phyloP scores from a whole-genome alignment of 208 protist genomes.

The Trypanosoma lewisi region DNA sequence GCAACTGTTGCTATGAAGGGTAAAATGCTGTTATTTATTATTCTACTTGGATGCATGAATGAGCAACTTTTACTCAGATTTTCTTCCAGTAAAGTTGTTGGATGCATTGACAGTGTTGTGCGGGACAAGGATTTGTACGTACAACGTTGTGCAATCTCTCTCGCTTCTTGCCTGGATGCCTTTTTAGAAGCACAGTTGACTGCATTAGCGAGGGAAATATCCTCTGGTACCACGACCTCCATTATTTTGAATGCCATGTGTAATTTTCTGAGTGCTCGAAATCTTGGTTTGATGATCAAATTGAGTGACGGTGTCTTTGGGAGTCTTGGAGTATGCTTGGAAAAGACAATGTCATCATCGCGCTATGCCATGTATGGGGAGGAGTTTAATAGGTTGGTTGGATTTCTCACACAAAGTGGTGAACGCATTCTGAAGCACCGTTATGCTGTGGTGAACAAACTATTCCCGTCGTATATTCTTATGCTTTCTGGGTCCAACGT shows the following conservation, averaged over 20 bases:
- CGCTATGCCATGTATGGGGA: constrained; percentile 61
- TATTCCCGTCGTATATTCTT: constrained; percentile 57
- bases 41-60: constrained; percentile 65
- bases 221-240: constrained; percentile 35
- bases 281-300: constrained; percentile 38
- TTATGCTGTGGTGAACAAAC: constrained; percentile 40
- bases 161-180: constrained; percentile 44
- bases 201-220: constrained; percentile 38
- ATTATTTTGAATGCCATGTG: constrained; percentile 44
- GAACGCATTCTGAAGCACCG: constrained; percentile 49
- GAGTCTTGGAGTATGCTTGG: constrained; percentile 62
- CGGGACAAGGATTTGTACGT: constrained; percentile 79
- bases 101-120: constrained; percentile 56
- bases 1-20: constrained; percentile 53
- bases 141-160: constrained; percentile 40
- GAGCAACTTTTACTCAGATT: constrained; percentile 44
- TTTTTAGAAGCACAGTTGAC: constrained; percentile 67
- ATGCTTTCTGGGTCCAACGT: constrained; percentile 54
- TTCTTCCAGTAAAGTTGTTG: constrained; percentile 33
- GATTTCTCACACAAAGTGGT: constrained; percentile 52
- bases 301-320: constrained; percentile 54
- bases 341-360: constrained; percentile 59
- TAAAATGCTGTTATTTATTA: constrained; percentile 68
- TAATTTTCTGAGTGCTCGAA: constrained; percentile 53
- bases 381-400: constrained; percentile 62